A percentile compares a stretch with the other conserved stretches of the same genome.
Conservation (phyloP, 2,329 filamentous ascomycete genomes). For the Dendrostoma leiphaemia region DNA sequence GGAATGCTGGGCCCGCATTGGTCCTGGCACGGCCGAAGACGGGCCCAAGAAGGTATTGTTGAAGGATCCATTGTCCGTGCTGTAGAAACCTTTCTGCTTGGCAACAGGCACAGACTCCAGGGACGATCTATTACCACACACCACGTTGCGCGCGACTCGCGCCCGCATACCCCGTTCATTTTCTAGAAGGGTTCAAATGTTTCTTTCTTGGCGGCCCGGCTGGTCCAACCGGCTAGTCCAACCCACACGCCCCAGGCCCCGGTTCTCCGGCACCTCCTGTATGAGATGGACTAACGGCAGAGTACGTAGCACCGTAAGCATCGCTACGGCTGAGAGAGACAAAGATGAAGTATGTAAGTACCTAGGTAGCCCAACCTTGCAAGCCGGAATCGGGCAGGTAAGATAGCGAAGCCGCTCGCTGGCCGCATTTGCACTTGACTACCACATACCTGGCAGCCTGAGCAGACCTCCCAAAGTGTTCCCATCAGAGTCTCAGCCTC, state of each 20-base stretch:
- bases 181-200: not conserved
- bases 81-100: too few species aligned
- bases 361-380: not conserved
- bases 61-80: too few species aligned
- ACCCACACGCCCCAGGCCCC: too few species aligned
- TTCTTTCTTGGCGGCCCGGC: too few species aligned
- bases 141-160: not conserved
- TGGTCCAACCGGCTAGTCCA: not conserved
- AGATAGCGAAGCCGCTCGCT: not conserved
- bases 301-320: too few species aligned
- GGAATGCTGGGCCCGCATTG: too few species aligned
- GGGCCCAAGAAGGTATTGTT: too few species aligned
- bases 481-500: not conserved
- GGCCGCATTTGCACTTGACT: not conserved
- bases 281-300: not conserved
- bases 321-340: not conserved
- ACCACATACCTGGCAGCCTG: not conserved
- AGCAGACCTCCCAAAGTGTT: not conserved
- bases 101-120: too few species aligned
- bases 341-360: not conserved
- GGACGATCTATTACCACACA: too few species aligned
- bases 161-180: not conserved
- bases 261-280: not conserved
- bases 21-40: too few species aligned
- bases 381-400: not conserved